Evolutionary conservation across 371 early-diverging fungal genomes (phyloP), one percentile per base, ranked within the genome.

Genomic region (Lichtheimia corymbifera): DNA sequence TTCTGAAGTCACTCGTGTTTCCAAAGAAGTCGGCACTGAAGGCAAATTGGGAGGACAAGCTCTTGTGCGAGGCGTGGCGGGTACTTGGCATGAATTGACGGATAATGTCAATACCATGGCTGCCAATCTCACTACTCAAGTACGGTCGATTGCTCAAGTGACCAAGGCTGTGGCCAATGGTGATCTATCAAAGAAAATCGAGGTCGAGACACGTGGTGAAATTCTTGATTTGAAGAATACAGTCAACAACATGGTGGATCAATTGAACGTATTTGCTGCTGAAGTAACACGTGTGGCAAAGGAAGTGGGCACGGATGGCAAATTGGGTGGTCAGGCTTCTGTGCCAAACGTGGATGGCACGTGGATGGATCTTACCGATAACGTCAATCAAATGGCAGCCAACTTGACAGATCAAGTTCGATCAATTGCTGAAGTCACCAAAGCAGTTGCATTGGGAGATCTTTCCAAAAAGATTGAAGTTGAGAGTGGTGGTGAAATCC

Each of bases 171-270:
- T 78, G 9, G 75, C 84, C 5, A 77, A 71, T 7, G 85, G 84
- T 17, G 83, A 85, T 64, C 80, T 78, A 27, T 77, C 77, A 9
- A 73, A 76, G 28, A 76, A 78, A 65, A 85, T 87, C 53, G 86
- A 82, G 15, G 77, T 85, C 9, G 82, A 84, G 50, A 85, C 84
- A 0, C 72, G 74, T 22, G 86, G 86, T 35, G 86, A 87, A 66
- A 86, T 86, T 81, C 82, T 84, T 45, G 57, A 56, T 2, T 77
- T 87, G 53, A 86, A 88, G 68, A 81, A 84, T 43, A 85, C 85
- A 56, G 87, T 88, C 57, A 87, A 88, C 64, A 79, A 84, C 56
- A 88, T 88, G 86, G 63, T 87, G 7, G 76, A 71, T 22, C 77
- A 75, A 52, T 58, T 82, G 1, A 44, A 57, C 15, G 64, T 61